Evolutionary conservation across 2,329 filamentous ascomycete species (phyloP), one percentile per base, ranked within the genome.

Genomic region (Incumbomyces delicatus): DNA sequence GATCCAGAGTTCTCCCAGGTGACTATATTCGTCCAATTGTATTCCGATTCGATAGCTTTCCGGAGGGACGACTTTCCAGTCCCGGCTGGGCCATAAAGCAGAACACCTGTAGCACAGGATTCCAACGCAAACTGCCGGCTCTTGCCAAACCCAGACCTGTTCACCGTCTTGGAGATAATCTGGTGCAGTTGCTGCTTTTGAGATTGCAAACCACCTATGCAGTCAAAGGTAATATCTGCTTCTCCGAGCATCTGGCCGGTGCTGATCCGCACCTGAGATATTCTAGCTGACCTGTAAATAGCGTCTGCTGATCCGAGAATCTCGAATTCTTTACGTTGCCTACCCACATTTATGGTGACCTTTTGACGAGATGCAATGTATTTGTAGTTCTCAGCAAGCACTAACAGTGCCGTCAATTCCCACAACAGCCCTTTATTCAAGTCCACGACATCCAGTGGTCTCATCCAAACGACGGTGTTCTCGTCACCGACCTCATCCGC

Each of bases 1-100:
- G 46, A 53, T 69, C 49, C 50, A 10, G 55, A 49, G 36, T 44
- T 43, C 11, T 45, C 34, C 55, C 55, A 57, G 11, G 45, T 74
- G 53, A 84, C 75, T 1, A 88, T 78, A 34, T 76, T 77, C 17
- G 77, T 78, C 85, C 87, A 95, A 48, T 74, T 75, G 0, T 80
- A 77, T 6, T 71, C 73, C 7, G 80, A 76, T 16, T 45, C 42
- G 12, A 95, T 71, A 29, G 77, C 76, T 13, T 82, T 64, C 1
- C 95, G 68, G 0, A 95, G 70, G 53, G 84, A 74, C 0, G 80
- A 83, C 67, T 95, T 95, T 18, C 90, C 90, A 0, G 86, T 94
- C 10, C 90, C 89, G 51, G 79, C 78, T 14, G 85, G 81, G 12
- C 90, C 90, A 61, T 94, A 82, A 3, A 95, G 71, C 18, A 92